Percentiles rank a stretch among this genome's conserved stretches.
Conservation (phyloP, 306 rosid species). For the Pyrus pyrifolia region DNA sequence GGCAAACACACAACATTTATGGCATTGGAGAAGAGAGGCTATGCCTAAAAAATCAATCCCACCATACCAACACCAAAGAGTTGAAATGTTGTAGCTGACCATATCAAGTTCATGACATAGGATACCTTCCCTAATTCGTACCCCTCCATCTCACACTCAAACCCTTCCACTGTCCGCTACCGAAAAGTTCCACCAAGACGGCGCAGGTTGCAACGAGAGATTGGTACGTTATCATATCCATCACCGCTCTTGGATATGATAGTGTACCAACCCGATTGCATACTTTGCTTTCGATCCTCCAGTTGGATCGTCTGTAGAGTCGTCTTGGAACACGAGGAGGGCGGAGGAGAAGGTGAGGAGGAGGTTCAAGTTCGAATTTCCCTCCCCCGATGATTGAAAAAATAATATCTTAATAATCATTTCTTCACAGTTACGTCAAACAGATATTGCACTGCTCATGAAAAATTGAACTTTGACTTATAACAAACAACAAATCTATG, state of each 20-base stretch:
- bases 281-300: conserved; percentile 21
- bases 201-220: conserved; percentile 27
- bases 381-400: too few relatives aligned
- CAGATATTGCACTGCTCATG: background rate
- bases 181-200: conserved; percentile 35
- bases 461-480: conserved; percentile 32
- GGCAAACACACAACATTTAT: conserved; percentile 41
- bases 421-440: too few relatives aligned
- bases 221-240: conserved; percentile 24
- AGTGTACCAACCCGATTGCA: conserved; percentile 21
- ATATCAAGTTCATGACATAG: conserved; percentile 24
- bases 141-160: conserved; percentile 31
- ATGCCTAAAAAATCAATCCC: conserved; percentile 43
- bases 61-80: conserved; percentile 19
- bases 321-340: conserved; percentile 32
- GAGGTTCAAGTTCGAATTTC: too few relatives aligned
- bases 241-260: background rate
- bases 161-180: conserved; percentile 37
- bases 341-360: conserved; percentile 43
- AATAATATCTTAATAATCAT: too few relatives aligned
- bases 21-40: conserved; percentile 42
- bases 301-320: background rate
- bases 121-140: conserved; percentile 34
- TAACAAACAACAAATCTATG: conserved; percentile 26
- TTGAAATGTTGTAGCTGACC: conserved; percentile 33